phyloP scores from a whole-genome alignment of 2,329 filamentous ascomycete genomes.

The Fusarium decemcellulare region DNA sequence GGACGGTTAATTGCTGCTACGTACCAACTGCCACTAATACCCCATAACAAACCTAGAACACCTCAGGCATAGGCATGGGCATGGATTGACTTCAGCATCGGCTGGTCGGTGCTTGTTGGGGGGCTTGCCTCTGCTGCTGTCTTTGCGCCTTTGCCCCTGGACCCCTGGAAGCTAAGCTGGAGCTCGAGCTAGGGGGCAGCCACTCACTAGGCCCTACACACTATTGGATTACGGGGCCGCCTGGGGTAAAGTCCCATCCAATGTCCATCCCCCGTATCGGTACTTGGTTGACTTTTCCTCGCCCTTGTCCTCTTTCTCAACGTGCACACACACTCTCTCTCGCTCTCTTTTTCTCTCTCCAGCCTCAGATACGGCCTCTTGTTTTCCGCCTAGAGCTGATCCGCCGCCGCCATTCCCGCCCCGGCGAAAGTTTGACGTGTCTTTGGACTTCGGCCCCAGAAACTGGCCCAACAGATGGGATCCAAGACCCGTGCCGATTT shows the following conservation, averaged over 20 bases:
- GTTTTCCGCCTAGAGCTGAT: background rate
- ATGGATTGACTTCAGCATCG: background rate
- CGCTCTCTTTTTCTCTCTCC: constrained; percentile 15
- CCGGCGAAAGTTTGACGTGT: background rate
- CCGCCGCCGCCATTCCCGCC: background rate
- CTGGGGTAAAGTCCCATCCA: constrained; percentile 11
- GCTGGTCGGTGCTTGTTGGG: constrained; percentile 7
- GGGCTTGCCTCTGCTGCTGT: background rate
- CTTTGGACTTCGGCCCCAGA: constrained; percentile 16
- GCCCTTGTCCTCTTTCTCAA: too few species aligned
- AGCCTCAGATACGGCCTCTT: background rate
- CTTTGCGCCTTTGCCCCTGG: constrained; percentile 20
- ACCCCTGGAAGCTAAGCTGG: constrained; percentile 18
- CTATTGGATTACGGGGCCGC: constrained; percentile 10
- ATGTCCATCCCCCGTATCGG: constrained; percentile 26
- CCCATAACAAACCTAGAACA: constrained; percentile 1
- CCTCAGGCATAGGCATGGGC: background rate
- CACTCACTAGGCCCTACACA: constrained; percentile 3
- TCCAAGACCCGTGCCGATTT: constrained; percentile 20
- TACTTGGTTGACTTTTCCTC: constrained; percentile 4
- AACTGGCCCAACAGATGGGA: background rate
- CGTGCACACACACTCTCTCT: background rate
- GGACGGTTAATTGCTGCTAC: background rate
- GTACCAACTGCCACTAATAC: background rate
- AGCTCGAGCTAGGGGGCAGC: constrained; percentile 2